A percentile compares a stretch with the other conserved stretches of the same genome.
These are phyloP conservation scores for Pseudopediastrum boryanum DNA, from an alignment of 139 green algal genomes.

Conservation along the genomic window DNA sequence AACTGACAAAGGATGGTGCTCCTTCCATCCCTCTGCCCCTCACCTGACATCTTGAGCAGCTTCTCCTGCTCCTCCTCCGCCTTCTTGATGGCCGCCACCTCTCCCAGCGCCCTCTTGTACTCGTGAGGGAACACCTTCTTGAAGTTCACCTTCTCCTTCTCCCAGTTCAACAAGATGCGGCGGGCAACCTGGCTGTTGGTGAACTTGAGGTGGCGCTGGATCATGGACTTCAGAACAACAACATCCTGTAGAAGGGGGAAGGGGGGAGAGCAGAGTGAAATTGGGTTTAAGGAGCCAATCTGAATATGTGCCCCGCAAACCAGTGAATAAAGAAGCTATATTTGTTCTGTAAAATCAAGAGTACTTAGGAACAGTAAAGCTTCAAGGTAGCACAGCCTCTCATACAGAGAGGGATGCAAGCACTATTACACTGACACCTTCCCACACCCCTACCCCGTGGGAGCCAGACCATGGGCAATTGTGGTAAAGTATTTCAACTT, in stretches of 20 bases:
- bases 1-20: too few relatives aligned
- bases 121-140: conserved; percentile 84
- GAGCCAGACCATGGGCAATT: too few relatives aligned
- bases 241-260: conserved; percentile 50
- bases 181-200: conserved; percentile 70
- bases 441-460: too few relatives aligned
- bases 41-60: conserved; percentile 51
- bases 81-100: conserved; percentile 64
- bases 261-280: background rate
- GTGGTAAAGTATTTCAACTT: too few relatives aligned
- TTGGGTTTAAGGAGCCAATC: background rate
- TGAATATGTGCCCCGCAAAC: too few relatives aligned
- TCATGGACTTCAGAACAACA: conserved; percentile 65
- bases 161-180: conserved; percentile 79
- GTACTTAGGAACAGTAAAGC: too few relatives aligned
- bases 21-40: background rate
- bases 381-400: too few relatives aligned
- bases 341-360: too few relatives aligned
- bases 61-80: conserved; percentile 62
- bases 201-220: conserved; percentile 86
- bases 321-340: too few relatives aligned
- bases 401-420: too few relatives aligned
- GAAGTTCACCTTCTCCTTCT: conserved; percentile 61
- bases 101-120: conserved; percentile 67
- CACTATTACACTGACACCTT: too few relatives aligned